These are phyloP conservation scores for Lagerstroemia speciosa DNA, from an alignment of 345 rosid species.

Conservation along the genomic window DNA sequence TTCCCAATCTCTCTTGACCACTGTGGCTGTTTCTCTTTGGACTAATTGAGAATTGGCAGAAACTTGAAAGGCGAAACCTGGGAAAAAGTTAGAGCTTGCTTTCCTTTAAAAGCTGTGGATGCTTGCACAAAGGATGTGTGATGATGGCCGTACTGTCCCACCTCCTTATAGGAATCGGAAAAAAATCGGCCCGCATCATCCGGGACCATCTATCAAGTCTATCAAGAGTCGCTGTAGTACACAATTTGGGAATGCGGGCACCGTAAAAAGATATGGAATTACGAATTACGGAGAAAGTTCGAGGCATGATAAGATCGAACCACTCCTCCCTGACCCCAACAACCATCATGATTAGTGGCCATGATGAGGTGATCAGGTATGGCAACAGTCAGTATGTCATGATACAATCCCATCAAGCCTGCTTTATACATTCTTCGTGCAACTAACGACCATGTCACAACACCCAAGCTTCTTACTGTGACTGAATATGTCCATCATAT, in stretches of 20 bases:
- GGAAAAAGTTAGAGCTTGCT: conserved; percentile 18
- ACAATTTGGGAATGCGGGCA: background rate
- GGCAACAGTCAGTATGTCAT: too few relatives aligned
- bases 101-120: conserved; percentile 24
- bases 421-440: too few relatives aligned
- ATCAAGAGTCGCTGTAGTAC: too few relatives aligned
- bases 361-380: too few relatives aligned
- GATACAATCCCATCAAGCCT: too few relatives aligned
- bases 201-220: background rate
- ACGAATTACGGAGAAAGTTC: background rate
- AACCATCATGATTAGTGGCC: too few relatives aligned
- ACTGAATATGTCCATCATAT: too few relatives aligned
- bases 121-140: conserved; percentile 5
- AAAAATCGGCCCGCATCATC: background rate
- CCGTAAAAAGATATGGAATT: background rate
- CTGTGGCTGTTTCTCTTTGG: background rate
- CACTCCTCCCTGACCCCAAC: too few relatives aligned
- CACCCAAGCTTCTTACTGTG: too few relatives aligned
- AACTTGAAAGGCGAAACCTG: conserved; percentile 16
- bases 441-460: too few relatives aligned
- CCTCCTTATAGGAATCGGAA: background rate
- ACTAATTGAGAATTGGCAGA: conserved; percentile 4
- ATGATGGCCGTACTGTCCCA: background rate
- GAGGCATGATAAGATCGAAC: background rate
- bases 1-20: background rate